Conservation (phyloP, 148 eudicot species). For the Vaccinium macrocarpon region DNA sequence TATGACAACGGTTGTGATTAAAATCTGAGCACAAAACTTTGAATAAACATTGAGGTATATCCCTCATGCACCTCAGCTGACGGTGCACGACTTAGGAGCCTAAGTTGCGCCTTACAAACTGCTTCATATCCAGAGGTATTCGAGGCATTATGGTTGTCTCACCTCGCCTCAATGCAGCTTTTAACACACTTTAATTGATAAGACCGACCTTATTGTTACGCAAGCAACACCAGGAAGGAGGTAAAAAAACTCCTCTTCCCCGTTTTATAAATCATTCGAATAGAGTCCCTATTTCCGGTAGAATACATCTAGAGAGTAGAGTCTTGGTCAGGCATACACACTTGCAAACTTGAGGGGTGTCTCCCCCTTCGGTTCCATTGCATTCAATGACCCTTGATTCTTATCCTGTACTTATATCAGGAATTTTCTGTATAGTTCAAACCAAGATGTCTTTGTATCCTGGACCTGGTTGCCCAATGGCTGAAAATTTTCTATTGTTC, state of each 20-base stretch:
- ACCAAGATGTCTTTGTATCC: neutral
- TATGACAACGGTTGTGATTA: neutral
- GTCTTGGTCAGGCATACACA: neutral
- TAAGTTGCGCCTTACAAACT: neutral
- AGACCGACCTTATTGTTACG: too few species aligned
- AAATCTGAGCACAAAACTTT: neutral
- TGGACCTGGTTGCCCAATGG: neutral
- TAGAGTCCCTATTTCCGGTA: neutral
- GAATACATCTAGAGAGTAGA: neutral
- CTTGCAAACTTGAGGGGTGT: neutral
- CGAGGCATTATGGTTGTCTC: neutral
- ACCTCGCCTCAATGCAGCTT: neutral
- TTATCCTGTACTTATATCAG: neutral
- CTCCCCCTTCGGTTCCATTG: neutral
- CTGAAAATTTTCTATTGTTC: slow-evolving; percentile 14
- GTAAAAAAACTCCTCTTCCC: neutral
- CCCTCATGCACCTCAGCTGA: neutral
- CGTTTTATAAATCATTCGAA: neutral
- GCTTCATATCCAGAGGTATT: neutral
- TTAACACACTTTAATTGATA: too few species aligned
- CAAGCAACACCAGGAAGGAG: neutral
- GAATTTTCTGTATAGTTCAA: neutral
- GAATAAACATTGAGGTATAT: neutral
- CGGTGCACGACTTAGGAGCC: neutral
- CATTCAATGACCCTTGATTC: neutral